Conservation (phyloP, 1,284 basidiomycete genomes). For the Boletus sp. region DNA sequence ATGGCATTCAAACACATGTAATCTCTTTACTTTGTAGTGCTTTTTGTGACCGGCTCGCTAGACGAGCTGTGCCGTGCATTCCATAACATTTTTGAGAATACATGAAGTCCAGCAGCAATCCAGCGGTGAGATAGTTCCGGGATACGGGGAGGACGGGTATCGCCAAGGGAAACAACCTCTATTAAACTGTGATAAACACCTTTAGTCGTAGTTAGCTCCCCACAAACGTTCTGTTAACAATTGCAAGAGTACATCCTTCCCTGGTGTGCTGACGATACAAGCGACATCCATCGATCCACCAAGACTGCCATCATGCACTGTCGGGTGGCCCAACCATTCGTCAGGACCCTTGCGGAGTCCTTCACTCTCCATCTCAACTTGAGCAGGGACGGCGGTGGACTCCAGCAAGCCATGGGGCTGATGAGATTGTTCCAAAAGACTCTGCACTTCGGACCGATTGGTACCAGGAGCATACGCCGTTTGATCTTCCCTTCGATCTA, state of each 20-base stretch:
- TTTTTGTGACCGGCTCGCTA: not conserved
- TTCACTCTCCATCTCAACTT: conserved; percentile 44
- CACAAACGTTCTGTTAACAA: conserved; percentile 55
- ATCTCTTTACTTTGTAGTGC: no score
- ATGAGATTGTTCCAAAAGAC: conserved; percentile 41
- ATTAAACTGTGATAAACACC: not conserved
- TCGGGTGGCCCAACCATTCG: conserved; percentile 19
- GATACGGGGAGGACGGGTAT: not conserved
- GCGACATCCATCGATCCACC: conserved; percentile 41
- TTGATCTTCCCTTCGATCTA: conserved; percentile 60
- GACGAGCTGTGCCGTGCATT: not conserved
- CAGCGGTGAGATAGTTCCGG: not conserved
- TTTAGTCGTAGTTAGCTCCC: conserved; percentile 35
- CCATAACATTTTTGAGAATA: not conserved
- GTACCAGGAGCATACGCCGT: conserved; percentile 57
- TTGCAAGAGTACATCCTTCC: conserved; percentile 44
- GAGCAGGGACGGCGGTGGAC: conserved; percentile 50
- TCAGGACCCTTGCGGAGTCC: conserved; percentile 22
- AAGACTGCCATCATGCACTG: conserved; percentile 20
- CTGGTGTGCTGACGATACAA: conserved; percentile 57
- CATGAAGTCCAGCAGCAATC: not conserved
- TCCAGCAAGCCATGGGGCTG: conserved; percentile 41
- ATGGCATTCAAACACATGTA: not conserved
- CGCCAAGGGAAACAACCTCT: not conserved
- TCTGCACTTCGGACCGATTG: conserved; percentile 60